Evolutionary conservation across 2,329 filamentous ascomycete species (phyloP), one percentile per base, ranked within the genome.

Genomic region (Exophiala mesophila): DNA sequence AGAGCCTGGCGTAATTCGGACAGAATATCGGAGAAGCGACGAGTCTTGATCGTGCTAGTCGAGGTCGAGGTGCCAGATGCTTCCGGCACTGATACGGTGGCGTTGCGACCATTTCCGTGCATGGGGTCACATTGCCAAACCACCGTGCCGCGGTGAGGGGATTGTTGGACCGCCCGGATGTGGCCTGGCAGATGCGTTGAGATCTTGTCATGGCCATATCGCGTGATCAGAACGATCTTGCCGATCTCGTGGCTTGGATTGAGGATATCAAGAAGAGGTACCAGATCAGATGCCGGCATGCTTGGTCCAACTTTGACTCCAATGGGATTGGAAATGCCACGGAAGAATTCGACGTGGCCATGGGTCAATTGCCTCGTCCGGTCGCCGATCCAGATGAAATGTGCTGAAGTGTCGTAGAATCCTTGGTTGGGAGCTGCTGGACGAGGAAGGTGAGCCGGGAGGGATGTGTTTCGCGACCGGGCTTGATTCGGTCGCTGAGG

Each of bases 61-160:
- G 77, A 75, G 31, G 74, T 69, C 26, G 80, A 83, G 16, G 34
- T 24, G 18, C 39, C 36, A 12, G 26, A 19, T 12, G 26, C 19
- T 66, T 84, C 84, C 7, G 45, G 39, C 5, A 45, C 24, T 3
- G 39, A 39, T 15, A 55, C 49, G 0, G 47, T 54, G 16, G 51
- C 54, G 35, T 72, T 71, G 35, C 74, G 71, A 1, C 77, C 81
- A 61, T 83, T 83, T 20, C 92, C 92, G 67, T 98, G 92, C 92
- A 98, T 98, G 16, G 92, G 92, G 66, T 98, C 92, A 68, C 90
- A 97, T 69, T 97, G 92, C 90, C 90, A 97, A 56, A 96, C 87
- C 3, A 94, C 88, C 16, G 74, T 57, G 41, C 47, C 52, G 24
- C 45, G 33, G 59, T 83, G 80, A 0, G 75, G 88, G 44, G 85